Base-by-base conservation (phyloP, 164 flowering plant species). In the Nymphaea colorata region DNA sequence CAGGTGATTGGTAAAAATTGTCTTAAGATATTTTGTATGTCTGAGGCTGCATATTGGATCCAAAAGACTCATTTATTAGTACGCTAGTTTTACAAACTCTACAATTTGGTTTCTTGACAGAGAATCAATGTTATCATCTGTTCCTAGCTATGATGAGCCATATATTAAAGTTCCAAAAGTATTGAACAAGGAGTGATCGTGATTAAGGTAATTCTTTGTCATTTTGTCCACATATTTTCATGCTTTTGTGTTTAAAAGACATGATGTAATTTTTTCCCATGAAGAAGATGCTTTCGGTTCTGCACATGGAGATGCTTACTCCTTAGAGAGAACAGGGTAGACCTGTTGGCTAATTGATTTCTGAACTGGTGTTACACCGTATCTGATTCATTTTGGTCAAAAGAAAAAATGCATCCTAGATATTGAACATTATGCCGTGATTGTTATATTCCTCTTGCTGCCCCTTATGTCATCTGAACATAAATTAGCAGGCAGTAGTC, bases 131-230 rank as follows among this genome's bases (percentile, higher is more conserved):
- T 79, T 87, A 70, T 84, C 83, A 62, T 82, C 86, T 43, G 75
- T 89, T 68, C 97, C 97, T 74, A 83, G 79, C 76, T 89, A 81
- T 61, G 87, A 88, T 64, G 90, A 88, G 63, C 87, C 94, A 15
- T 89, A 83, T 60, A 84, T 93, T 70, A 88, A 82, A 81, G 97
- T 91, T 67, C 98, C 97, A 43, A 89, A 83, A 73, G 90, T 93
- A 64, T 69, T 93, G 79, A 88, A 86, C 90, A 89, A 86, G 77
- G 90, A 90, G 66, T 87, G 66, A 72, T 60, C n/a, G 17, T 61
- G 72, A 57, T 47, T 51, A 43, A 65, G 79, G 69, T 73, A 77
- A 57, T n/a, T 64, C 4, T 59, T 62, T 15, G 3, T 61, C 25
- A 61, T 61, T 11, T 61, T n/a, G 2, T 47, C 55, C 5, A 25